Evolutionary conservation across 2,329 filamentous ascomycete genomes (phyloP).

Genomic region (Triangularia setosa): DNA sequence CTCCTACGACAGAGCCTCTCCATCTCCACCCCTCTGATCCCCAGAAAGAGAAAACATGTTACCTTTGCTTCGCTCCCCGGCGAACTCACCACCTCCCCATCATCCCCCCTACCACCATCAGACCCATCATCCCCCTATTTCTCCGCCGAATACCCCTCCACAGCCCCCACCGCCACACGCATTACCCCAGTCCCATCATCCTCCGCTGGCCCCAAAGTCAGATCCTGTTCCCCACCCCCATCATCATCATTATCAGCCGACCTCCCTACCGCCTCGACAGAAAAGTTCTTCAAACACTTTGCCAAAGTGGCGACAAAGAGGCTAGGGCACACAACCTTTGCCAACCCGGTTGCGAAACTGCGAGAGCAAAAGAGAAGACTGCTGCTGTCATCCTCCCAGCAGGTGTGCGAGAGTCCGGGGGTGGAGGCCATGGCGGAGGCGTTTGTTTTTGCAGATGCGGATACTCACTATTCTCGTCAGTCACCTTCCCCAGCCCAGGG

Average conservation of each 20-base stretch:
- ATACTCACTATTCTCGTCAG: not conserved
- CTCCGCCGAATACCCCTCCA: not conserved
- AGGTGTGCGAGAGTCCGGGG: constrained; percentile 36
- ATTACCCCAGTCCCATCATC: not conserved
- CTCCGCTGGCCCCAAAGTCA: constrained; percentile 27
- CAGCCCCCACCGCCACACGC: not conserved
- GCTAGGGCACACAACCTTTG: not conserved
- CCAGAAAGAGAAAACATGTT: constrained; percentile 28
- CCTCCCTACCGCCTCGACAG: not conserved
- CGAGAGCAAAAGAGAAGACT: constrained; percentile 20
- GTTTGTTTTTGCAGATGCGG: constrained; percentile 43
- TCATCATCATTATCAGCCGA: not conserved
- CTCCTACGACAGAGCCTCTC: not conserved
- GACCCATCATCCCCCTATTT: not conserved
- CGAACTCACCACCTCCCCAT: constrained; percentile 9
- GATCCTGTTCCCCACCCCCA: constrained; percentile 24
- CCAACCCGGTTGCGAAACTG: not conserved
- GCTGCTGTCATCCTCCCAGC: constrained; percentile 42
- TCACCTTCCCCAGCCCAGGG: no score
- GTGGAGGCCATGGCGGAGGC: constrained; percentile 47
- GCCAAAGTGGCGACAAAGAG: not conserved
- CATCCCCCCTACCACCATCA: not conserved
- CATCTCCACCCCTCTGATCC: not conserved
- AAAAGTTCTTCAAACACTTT: not conserved
- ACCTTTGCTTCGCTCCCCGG: constrained; percentile 33